Base-by-base conservation (phyloP, 371 early-diverging fungal species). In the Capillidium heterosporum region DNA sequence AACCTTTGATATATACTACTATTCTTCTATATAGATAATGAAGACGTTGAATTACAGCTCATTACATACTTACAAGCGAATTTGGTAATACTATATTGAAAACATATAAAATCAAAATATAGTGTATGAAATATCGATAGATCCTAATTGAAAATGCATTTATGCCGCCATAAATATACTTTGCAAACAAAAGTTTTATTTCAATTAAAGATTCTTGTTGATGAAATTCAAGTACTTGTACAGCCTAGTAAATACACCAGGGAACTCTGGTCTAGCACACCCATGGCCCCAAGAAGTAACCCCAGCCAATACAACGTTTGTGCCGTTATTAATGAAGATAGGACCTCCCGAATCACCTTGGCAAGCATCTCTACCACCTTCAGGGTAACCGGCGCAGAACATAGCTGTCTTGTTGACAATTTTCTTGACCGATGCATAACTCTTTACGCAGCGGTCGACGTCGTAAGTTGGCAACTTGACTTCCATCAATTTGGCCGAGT, bases 341-440 rank as follows among this genome's bases (percentile, higher is more conserved):
- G 57, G 57, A 28, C 57, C 57, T 10, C 57, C 57, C 17, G 48
- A 35, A 23, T 57, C 57, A 43, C 57, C 49, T 19, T 31, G 32
- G 35, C 57, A 57, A 2, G 48, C 32, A 28, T 57, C 57, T 39
- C 13, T 31, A 35, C 48, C 49, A 13, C 48, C 57, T 26, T 57
- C 55, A 8, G 55, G 48, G 32, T 24, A 48, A 15, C 57, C 57
- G 29, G 57, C 49, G 23, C 57, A 57, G 48, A 57, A 26, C 39
- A 40, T 32, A 24, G 39, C 39, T 26, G 4, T 28, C 21, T 31
- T 17, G 35, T 55, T 29, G 2, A 43, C 55, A 8, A 32, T 24
- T 53, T 53, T 53, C 35, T 55, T 55, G 21, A 41, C 44, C 3
- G 4, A 15, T 15, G 17, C 48, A 13, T 40, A 32, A 48, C 17